A percentile compares a stretch with the other conserved stretches of the same genome.
Conservation (phyloP, 805 yeast species). For the Myxozyma neglecta region DNA sequence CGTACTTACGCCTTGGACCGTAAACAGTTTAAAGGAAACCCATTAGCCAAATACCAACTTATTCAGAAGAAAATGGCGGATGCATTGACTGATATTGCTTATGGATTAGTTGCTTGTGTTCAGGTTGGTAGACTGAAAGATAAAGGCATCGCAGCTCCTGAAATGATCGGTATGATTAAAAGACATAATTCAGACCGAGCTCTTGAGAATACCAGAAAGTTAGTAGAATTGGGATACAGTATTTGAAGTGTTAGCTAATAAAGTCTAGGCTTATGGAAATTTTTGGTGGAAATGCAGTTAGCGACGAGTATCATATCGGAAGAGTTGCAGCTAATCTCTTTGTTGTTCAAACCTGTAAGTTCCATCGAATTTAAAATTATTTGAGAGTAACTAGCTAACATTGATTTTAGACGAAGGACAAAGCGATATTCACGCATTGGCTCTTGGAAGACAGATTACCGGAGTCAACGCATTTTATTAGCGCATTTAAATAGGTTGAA, state of each 20-base stretch:
- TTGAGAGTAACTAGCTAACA: background rate
- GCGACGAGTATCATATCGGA: slow-evolving; percentile 48
- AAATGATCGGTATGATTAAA: slow-evolving; percentile 47
- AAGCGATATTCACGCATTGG: slow-evolving; percentile 45
- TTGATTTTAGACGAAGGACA: slow-evolving; percentile 42
- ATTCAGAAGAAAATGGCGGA: slow-evolving; percentile 47
- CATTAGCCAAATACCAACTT: slow-evolving; percentile 46
- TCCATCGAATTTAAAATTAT: too few species aligned
- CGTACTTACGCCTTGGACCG: slow-evolving; percentile 45
- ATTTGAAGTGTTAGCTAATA: background rate
- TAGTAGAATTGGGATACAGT: background rate
- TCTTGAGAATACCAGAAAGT: slow-evolving; percentile 40
- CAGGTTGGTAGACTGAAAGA: slow-evolving; percentile 48
- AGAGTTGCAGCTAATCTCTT: slow-evolving; percentile 46
- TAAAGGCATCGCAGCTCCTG: slow-evolving; percentile 43
- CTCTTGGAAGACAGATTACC: slow-evolving; percentile 46
- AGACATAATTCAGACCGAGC: slow-evolving; percentile 49
- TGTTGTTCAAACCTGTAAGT: slow-evolving; percentile 47
- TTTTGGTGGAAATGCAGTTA: slow-evolving; percentile 49
- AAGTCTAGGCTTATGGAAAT: slow-evolving; percentile 42
- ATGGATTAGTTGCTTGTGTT: slow-evolving; percentile 44
- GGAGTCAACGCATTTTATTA: slow-evolving; percentile 43
- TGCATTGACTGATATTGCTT: slow-evolving; percentile 45
- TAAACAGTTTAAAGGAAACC: slow-evolving; percentile 43
- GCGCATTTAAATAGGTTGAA: background rate